Conservation (phyloP, 129 eudicot genomes). For the Sambucus nigra region DNA sequence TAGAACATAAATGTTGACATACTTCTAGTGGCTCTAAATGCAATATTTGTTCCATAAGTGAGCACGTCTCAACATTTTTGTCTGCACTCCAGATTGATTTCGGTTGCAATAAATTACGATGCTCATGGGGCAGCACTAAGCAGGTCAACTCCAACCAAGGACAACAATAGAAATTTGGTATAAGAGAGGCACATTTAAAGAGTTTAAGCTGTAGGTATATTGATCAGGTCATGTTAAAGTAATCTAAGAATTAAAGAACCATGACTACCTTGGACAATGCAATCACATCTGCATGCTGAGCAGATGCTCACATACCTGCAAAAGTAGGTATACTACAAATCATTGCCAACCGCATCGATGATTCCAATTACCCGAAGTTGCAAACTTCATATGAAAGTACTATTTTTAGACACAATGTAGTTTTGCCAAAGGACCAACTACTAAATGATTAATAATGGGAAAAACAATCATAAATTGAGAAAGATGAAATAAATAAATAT, state of each 20-base stretch:
- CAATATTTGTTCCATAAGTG: constrained; percentile 74
- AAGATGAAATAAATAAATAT: background rate
- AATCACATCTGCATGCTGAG: constrained; percentile 63
- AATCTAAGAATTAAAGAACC: background rate
- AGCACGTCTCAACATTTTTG: constrained; percentile 44
- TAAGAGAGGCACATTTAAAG: background rate
- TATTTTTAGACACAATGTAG: background rate
- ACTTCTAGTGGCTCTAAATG: constrained; percentile 82
- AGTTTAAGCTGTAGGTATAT: background rate
- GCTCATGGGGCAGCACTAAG: constrained; percentile 67
- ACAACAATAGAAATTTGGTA: background rate
- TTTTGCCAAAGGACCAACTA: too few relatives aligned
- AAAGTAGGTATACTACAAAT: constrained; percentile 8
- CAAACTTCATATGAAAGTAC: too few relatives aligned
- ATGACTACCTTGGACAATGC: constrained; percentile 66
- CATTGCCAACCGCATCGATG: background rate
- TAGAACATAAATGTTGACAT: constrained; percentile 20
- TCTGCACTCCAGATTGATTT: constrained; percentile 89
- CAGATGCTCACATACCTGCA: constrained; percentile 49
- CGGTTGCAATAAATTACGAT: constrained; percentile 47
- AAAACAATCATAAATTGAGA: background rate
- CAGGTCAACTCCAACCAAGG: constrained; percentile 57
- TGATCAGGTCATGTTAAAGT: background rate
- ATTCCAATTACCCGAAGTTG: too few relatives aligned
- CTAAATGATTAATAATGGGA: too few relatives aligned